These are phyloP conservation scores for Kwoniella pini DNA, from an alignment of 768 basidiomycete genomes.

Conservation along the genomic window DNA sequence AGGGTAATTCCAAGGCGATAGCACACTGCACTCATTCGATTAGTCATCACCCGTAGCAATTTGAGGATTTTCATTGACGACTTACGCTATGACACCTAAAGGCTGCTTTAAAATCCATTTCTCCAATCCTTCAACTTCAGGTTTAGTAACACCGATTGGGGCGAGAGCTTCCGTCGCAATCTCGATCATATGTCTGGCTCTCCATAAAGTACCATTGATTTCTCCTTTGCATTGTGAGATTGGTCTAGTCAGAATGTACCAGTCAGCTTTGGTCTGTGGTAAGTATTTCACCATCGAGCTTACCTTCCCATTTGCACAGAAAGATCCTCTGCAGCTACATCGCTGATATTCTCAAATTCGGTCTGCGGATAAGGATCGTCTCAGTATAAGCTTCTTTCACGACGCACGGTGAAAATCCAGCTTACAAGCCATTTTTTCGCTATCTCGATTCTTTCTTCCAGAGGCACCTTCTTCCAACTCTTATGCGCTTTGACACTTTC, in stretches of 20 bases:
- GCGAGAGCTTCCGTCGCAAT: conserved; percentile 74
- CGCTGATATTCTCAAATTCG: conserved; percentile 61
- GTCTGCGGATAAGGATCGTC: conserved; percentile 50
- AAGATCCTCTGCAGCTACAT: conserved; percentile 73
- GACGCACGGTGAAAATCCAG: background rate
- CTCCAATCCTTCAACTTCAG: conserved; percentile 78
- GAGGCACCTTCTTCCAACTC: conserved; percentile 65
- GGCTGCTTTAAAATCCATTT: conserved; percentile 81
- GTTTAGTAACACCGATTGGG: conserved; percentile 72
- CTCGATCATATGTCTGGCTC: conserved; percentile 78
- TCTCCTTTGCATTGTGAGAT: conserved; percentile 76
- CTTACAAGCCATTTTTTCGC: conserved; percentile 71
- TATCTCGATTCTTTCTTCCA: conserved; percentile 68
- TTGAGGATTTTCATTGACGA: no score
- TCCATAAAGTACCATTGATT: conserved; percentile 74
- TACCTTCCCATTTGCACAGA: conserved; percentile 90
- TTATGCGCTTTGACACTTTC: conserved; percentile 70
- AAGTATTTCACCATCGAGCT: conserved; percentile 33
- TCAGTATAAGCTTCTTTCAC: conserved; percentile 3
- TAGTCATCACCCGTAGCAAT: background rate
- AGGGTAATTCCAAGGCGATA: conserved; percentile 93
- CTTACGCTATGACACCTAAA: conserved; percentile 73
- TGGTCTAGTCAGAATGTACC: conserved; percentile 60
- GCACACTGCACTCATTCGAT: conserved; percentile 57
- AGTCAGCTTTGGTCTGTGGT: background rate